These are phyloP conservation scores for Kentomonas sorsogonicus DNA, from an alignment of 208 protist species.

Conservation along the genomic window DNA sequence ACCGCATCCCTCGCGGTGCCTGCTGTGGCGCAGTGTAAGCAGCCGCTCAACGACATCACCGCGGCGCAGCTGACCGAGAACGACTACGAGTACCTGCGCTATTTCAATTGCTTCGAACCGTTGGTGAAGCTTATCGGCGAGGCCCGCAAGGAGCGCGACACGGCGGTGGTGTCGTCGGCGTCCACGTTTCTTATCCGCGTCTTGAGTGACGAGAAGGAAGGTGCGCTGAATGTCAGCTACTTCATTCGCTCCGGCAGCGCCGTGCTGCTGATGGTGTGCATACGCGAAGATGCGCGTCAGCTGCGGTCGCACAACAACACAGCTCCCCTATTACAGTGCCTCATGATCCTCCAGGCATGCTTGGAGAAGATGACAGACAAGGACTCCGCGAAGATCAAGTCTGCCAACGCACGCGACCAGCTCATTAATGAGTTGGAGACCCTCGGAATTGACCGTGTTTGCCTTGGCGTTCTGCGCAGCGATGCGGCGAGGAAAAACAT, in stretches of 20 bases:
- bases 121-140: slow-evolving; percentile 50
- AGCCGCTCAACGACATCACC: slow-evolving; percentile 58
- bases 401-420: slow-evolving; percentile 46
- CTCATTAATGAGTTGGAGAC: slow-evolving; percentile 59
- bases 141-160: slow-evolving; percentile 50
- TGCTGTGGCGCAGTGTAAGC: slow-evolving; percentile 43
- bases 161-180: slow-evolving; percentile 30
- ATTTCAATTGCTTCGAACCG: slow-evolving; percentile 69
- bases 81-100: slow-evolving; percentile 77
- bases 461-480: slow-evolving; percentile 45
- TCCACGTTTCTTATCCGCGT: slow-evolving; percentile 34
- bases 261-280: slow-evolving; percentile 30
- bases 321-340: slow-evolving; percentile 28
- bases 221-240: slow-evolving; percentile 40
- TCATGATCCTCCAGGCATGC: slow-evolving; percentile 46
- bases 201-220: slow-evolving; percentile 49
- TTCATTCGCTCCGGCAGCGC: slow-evolving; percentile 62
- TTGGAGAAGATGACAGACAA: slow-evolving; percentile 46
- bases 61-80: slow-evolving; percentile 28
- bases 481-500: slow-evolving; percentile 45
- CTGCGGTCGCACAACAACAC: slow-evolving; percentile 31
- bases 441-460: slow-evolving; percentile 54
- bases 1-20: slow-evolving; percentile 16
- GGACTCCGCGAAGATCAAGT: slow-evolving; percentile 24
- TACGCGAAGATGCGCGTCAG: slow-evolving; percentile 53